Evolutionary conservation across 2,329 filamentous ascomycete species (phyloP).

Genomic region (Phialophora verrucosa): DNA sequence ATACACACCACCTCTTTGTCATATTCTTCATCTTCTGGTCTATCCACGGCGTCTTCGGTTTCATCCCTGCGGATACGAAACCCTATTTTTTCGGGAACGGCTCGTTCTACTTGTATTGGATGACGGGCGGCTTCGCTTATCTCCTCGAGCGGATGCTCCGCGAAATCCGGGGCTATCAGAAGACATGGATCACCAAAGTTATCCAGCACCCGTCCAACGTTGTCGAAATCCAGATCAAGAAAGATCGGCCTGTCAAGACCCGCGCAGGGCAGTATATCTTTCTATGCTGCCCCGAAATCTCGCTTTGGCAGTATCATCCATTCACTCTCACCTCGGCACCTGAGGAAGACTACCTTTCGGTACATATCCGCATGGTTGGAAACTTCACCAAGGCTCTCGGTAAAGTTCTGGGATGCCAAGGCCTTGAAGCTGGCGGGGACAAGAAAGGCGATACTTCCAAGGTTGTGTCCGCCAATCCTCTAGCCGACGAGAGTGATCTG

Average conservation of each 20-base stretch:
- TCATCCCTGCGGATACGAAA: slow-evolving; percentile 83
- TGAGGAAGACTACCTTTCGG: slow-evolving; percentile 87
- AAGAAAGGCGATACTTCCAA: slow-evolving; percentile 6
- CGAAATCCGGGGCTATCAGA: slow-evolving; percentile 78
- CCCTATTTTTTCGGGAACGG: slow-evolving; percentile 78
- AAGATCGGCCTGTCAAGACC: slow-evolving; percentile 76
- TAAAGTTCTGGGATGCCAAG: slow-evolving; percentile 73
- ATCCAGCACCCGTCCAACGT: slow-evolving; percentile 89
- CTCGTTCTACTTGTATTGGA: slow-evolving; percentile 90
- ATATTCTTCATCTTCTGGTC: slow-evolving; percentile 90
- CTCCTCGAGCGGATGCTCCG: slow-evolving; percentile 76
- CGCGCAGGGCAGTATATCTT: slow-evolving; percentile 82
- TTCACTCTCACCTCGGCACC: slow-evolving; percentile 86
- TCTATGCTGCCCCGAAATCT: slow-evolving; percentile 83
- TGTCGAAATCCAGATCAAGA: slow-evolving; percentile 90
- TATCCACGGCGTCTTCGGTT: slow-evolving; percentile 84
- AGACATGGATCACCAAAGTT: slow-evolving; percentile 86
- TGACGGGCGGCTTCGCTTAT: slow-evolving; percentile 80
- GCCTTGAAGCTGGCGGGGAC: neutral
- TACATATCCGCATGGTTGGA: slow-evolving; percentile 80
- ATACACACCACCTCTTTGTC: slow-evolving; percentile 85
- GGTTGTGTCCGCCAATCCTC: slow-evolving; percentile 52
- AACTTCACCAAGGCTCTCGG: slow-evolving; percentile 77
- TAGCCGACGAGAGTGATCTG: slow-evolving; percentile 40
- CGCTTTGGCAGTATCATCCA: slow-evolving; percentile 86